A percentile compares a stretch with the other conserved stretches of the same genome.
phyloP scores from a whole-genome alignment of 495 filamentous ascomycete genomes.

The Trichoderma erinaceum region DNA sequence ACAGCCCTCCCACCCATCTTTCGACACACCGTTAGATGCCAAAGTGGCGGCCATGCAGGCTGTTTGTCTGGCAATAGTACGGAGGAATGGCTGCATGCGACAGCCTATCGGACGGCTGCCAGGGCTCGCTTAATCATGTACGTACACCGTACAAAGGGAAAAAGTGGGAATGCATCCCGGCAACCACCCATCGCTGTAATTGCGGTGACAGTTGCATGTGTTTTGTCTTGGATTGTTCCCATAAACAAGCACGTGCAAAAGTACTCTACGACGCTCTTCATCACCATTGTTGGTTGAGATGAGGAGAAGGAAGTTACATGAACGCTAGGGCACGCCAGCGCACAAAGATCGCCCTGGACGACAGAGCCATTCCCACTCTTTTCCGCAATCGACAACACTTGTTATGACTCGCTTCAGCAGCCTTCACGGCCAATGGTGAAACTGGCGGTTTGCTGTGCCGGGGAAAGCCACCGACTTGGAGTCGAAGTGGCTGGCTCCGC shows the following conservation, averaged over 20 bases:
- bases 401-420: not conserved
- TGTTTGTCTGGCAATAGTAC: slow-evolving; percentile 4
- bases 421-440: not conserved
- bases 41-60: not conserved
- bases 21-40: slow-evolving; percentile 4
- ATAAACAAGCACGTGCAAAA: not conserved
- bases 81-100: slow-evolving; percentile 1
- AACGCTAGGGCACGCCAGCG: no score
- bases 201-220: slow-evolving; percentile 1
- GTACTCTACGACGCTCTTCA: not conserved
- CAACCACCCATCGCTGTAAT: not conserved
- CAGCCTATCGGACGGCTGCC: slow-evolving; percentile 10
- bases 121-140: not conserved
- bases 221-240: not conserved
- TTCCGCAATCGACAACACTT: not conserved
- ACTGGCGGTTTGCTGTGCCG: not conserved
- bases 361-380: not conserved
- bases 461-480: slow-evolving; percentile 1
- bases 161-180: not conserved
- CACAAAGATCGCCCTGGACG: not conserved
- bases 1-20: not conserved
- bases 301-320: no score
- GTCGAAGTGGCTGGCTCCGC: not conserved
- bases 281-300: not conserved
- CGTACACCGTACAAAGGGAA: slow-evolving; percentile 1